Base-by-base conservation (phyloP, 2,329 filamentous ascomycete genomes). In the Aspergillus candidus region DNA sequence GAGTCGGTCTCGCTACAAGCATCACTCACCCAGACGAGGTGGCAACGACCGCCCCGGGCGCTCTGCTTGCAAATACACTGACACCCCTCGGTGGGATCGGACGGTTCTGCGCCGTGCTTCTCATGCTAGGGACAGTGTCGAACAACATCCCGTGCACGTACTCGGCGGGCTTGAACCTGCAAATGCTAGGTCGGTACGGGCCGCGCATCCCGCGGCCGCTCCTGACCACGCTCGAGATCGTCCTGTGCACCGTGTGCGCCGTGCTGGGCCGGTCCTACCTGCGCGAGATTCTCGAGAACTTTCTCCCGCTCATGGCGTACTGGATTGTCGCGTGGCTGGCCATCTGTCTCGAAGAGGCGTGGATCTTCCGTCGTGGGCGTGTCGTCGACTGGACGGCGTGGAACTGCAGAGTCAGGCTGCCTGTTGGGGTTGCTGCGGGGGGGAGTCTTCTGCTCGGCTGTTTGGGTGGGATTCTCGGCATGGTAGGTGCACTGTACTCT, bases 231-330 rank as follows among this genome's bases (percentile, higher is more conserved):
- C 49, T 71, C 36, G 62, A 61, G 32, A 67, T 65, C 1, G 40
- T 66, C 29, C 57, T 72, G n/a, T 67, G 70, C 45, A 60, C 68
- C 5, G 61, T 64, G 14, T 71, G 66, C 45, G 67, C 66, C 3
- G 57, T 71, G 40, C 66, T 63, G 8, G 70, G 68, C 0, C 64
- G 65, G 4, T 61, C 67, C 35, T 55, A 63, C 35, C 57, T 72
- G 1, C 70, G 66, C 43, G 59, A 64, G 29, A 65, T 72, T 38
- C 69, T 72, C 42, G 58, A 69, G 47, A 61, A 68, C 38, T 72
- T 72, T 45, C 56, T 73, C 17, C 65, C 68, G 11, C 49, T 72
- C 11, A 72, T 73, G 57, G 65, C 66, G 12, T 72, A 73, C 49
- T 72, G 69, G 69, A 55, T 68, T 5, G 58, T 59, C 15, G 61